Evolutionary conservation across 495 filamentous ascomycete species (phyloP), one percentile per base, ranked within the genome.

Genomic region (Penicillium coffeae): DNA sequence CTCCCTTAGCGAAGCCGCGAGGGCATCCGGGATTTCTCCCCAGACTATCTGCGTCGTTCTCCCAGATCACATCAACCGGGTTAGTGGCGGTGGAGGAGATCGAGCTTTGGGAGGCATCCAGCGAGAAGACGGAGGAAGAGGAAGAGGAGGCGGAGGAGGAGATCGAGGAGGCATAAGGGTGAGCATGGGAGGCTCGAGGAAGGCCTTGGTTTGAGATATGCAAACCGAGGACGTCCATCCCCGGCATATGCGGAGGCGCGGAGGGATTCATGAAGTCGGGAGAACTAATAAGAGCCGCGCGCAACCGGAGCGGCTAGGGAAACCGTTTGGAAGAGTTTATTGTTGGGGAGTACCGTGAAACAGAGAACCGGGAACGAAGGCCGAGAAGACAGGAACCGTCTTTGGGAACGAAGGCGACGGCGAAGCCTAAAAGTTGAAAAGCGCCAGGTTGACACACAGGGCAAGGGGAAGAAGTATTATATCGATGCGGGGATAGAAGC

Each of bases 81-180:
- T 65, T 69, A 38, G 69, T 72, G 14, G 73, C 65, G 9, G 66
- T 64, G 20, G 75, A 77, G 0, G 75, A 71, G 54, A 80, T 74
- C 55, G 73, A 76, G 54, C 73, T 76, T 51, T 73, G 80, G 8
- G 59, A 44, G 75, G 80, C 36, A 75, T 81, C 78, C 61, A 88
- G 76, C 43, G 90, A 94, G 75, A 89, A 93, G 55, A 90, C 78
- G 12, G 89, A 90, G 4, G 89, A 90, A 45, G 84, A 78, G 36
- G 81, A 81, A 21, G 88, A 89, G 18, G 86, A 84, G 25, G 86
- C 87, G 60, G 81, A 84, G 40, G 85, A 84, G 62, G 83, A 79
- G 70, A 85, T 67, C n/a, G 80, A 81, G 38, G 78, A 77, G 58
- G 75, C 77, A 62, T 89, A 90, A 51, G 83, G 82, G 56, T 74